Evolutionary conservation across 2,329 filamentous ascomycete species (phyloP), one percentile per base, ranked within the genome.

Genomic region (Penicillium sp.): DNA sequence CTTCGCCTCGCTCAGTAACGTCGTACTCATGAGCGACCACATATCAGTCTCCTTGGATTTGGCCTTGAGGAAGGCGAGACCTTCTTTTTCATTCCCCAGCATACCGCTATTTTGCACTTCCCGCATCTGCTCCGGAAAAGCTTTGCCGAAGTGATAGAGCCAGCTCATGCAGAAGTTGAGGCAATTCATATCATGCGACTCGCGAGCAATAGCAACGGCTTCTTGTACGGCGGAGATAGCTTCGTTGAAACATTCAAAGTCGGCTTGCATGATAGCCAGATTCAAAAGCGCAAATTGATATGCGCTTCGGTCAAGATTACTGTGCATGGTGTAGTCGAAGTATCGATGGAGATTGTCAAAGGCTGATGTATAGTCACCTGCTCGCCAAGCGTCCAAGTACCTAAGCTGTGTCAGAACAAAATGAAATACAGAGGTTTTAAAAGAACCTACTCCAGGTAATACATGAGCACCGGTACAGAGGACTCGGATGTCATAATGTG

Each of bases 221-320:
- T 97, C 94, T 41, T 95, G 85, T 85, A 99, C 96, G 12, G 93
- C 89, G 10, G 90, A 84, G n/a, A 97, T 82, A 6, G 93, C 93
- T 73, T 97, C 92, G 38, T 85, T 83, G 69, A 91, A 87, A 67
- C 90, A 96, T 43, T 92, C 92, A 76, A 97, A 97, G 70, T 97
- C 94, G 15, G 92, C 90, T 67, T 99, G 93, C 4, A 97, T 81
- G 31, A 96, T 90, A 3, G 92, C 93, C 53, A 96, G 82, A 66
- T 96, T 96, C 67, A 99, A 85, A 13, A 97, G 76, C 0, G 94
- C 94, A 68, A 96, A 96, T 68, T 97, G 94, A 66, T 99, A 97
- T 64, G 92, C 92, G 5, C 88, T 83, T 23, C 89, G 86, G 64
- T 95, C 89, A 54, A 85, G 79, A 31, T 56, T 64, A 60, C 85